These are phyloP conservation scores for Annulohypoxylon nitens DNA, from an alignment of 495 filamentous ascomycete species.

Conservation along the genomic window DNA sequence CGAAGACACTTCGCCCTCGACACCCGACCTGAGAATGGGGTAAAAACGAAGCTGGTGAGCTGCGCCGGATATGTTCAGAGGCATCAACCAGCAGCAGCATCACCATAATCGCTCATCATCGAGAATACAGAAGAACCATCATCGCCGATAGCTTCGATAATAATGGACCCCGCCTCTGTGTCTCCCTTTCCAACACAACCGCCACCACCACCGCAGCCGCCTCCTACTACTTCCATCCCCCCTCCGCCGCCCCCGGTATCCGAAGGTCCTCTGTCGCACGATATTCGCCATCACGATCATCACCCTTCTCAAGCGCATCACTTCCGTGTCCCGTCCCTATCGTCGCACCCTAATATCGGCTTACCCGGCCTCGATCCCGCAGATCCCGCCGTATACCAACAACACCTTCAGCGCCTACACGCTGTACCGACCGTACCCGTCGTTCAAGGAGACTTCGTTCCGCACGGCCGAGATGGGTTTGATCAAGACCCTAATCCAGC, in stretches of 20 bases:
- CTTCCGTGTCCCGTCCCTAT: slow-evolving; percentile 48
- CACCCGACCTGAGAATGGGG: slow-evolving; percentile 48
- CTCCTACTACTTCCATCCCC: slow-evolving; percentile 7
- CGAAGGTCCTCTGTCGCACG: slow-evolving; percentile 36
- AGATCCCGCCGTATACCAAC: slow-evolving; percentile 52
- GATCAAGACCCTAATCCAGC: slow-evolving; percentile 45
- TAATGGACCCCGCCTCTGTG: slow-evolving; percentile 50
- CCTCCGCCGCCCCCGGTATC: slow-evolving; percentile 27
- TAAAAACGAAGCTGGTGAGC: slow-evolving; percentile 44
- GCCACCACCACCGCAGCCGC: slow-evolving; percentile 18
- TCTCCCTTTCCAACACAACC: slow-evolving; percentile 42
- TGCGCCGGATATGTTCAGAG: slow-evolving; percentile 47
- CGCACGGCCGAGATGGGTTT: slow-evolving; percentile 50
- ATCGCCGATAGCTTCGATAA: slow-evolving; percentile 45
- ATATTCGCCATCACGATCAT: slow-evolving; percentile 42
- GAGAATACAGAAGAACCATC: slow-evolving; percentile 33
- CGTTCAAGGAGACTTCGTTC: slow-evolving; percentile 56
- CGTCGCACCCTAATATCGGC: slow-evolving; percentile 58
- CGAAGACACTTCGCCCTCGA: slow-evolving; percentile 46
- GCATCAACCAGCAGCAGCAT: slow-evolving; percentile 35
- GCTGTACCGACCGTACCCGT: slow-evolving; percentile 53
- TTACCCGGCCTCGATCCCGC: slow-evolving; percentile 53
- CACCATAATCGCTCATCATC: slow-evolving; percentile 8
- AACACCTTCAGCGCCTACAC: slow-evolving; percentile 57
- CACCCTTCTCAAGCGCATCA: slow-evolving; percentile 42